Evolutionary conservation across 441 rosid genomes (phyloP).

Genomic region (Corymbia citriodora): DNA sequence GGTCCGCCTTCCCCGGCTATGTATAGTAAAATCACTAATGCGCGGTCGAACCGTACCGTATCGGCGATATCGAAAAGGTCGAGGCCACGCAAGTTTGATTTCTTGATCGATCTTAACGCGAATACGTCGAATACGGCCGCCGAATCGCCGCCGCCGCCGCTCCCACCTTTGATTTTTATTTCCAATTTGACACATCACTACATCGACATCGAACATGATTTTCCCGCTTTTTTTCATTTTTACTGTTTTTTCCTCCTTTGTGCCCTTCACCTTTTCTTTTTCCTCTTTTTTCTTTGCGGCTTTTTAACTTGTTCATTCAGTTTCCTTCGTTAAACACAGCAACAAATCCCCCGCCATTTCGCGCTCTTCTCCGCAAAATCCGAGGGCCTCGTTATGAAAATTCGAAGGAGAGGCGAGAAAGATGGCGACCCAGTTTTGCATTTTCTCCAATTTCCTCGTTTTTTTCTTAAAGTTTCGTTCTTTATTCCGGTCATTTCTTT

Average conservation of each 20-base stretch:
- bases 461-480: neutral
- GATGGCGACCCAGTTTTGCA: neutral
- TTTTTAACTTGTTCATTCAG: neutral
- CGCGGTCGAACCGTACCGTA: neutral
- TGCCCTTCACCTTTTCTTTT: neutral
- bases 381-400: neutral
- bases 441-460: neutral
- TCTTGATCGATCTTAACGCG: neutral
- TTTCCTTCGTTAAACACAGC: neutral
- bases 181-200: neutral
- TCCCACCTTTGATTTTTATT: neutral
- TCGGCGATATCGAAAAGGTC: neutral
- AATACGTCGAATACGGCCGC: neutral
- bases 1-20: neutral
- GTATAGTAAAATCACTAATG: neutral
- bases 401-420: neutral
- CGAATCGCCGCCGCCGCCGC: neutral
- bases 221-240: neutral
- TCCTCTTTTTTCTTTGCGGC: neutral
- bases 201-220: neutral
- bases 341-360: neutral
- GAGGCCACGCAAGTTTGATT: neutral
- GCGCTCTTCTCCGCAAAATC: neutral
- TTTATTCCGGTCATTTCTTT: neutral
- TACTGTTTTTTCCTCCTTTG: neutral